These are phyloP conservation scores for Skeletonema grethae DNA, from an alignment of 108 stramenopile species.

Conservation along the genomic window DNA sequence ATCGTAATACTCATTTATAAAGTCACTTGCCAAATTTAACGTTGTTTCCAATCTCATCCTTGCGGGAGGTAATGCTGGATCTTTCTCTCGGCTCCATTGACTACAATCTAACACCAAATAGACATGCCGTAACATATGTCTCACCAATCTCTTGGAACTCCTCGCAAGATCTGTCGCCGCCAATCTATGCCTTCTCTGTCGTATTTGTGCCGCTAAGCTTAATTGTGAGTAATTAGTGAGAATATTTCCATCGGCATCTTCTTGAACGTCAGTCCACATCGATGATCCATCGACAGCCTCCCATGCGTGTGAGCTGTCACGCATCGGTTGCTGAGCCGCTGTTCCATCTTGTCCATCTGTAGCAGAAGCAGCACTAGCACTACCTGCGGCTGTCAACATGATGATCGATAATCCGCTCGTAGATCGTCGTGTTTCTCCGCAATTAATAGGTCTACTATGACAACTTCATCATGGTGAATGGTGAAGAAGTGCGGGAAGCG, in stretches of 20 bases:
- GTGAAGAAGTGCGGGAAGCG: no score
- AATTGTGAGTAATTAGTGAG: conserved; percentile 53
- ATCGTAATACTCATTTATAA: conserved; percentile 80
- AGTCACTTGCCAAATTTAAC: conserved; percentile 56
- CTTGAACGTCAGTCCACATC: conserved; percentile 77
- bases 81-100: conserved; percentile 74
- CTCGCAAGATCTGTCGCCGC: conserved; percentile 75
- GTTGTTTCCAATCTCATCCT: conserved; percentile 66
- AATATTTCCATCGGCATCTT: conserved; percentile 84
- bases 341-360: neutral
- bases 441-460: neutral
- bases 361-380: conserved; percentile 10
- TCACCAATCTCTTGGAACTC: conserved; percentile 66
- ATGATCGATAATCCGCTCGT: neutral
- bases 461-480: neutral
- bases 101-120: conserved; percentile 77
- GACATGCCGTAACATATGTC: conserved; percentile 87
- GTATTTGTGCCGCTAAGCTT: conserved; percentile 60
- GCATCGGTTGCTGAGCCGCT: conserved; percentile 14
- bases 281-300: conserved; percentile 62
- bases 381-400: neutral
- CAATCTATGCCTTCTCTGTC: conserved; percentile 70
- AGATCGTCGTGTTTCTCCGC: neutral
- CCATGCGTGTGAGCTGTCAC: conserved; percentile 61
- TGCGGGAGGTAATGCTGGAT: conserved; percentile 68